Evolutionary conservation across 2,329 filamentous ascomycete species (phyloP).

Genomic region (Coniochaeta pulveracea): DNA sequence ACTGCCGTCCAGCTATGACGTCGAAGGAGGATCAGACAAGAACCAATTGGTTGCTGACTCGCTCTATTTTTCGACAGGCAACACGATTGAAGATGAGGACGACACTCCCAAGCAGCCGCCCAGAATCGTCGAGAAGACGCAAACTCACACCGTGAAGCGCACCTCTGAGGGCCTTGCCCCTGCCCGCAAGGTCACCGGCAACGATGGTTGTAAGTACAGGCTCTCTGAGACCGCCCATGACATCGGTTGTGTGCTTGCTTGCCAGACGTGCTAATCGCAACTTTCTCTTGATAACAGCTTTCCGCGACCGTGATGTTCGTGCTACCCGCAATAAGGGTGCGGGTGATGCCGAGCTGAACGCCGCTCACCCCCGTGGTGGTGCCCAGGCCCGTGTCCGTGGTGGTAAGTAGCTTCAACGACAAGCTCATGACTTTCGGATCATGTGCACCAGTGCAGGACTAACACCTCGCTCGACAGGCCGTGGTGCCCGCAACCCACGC

Average conservation of each 20-base stretch:
- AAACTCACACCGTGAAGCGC: conserved; percentile 68
- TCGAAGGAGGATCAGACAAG: conserved; percentile 1
- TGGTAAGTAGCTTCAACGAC: conserved; percentile 32
- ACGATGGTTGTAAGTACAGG: conserved; percentile 66
- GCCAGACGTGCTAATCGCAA: conserved; percentile 10
- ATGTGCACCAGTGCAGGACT: no score
- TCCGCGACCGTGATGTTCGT: conserved; percentile 81
- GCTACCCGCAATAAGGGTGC: no score
- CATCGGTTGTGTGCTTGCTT: conserved; percentile 5
- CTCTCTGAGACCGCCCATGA: conserved; percentile 14
- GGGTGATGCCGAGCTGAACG: no score
- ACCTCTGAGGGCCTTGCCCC: conserved; percentile 69
- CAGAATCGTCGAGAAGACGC: conserved; percentile 80
- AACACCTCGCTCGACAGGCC: no score
- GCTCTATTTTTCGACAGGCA: conserved; percentile 34
- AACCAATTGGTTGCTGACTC: conserved; percentile 11
- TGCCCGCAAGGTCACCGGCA: conserved; percentile 47
- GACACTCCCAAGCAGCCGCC: conserved; percentile 68
- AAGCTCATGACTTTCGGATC: no score
- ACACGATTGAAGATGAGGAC: conserved; percentile 50
- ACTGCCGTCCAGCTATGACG: conserved; percentile 12
- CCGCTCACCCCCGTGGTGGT: conserved; percentile 34
- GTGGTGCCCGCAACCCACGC: conserved; percentile 40
- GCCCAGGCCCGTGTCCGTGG: conserved; percentile 52
- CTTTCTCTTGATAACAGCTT: conserved; percentile 48